phyloP scores from a whole-genome alignment of 768 basidiomycete genomes.

The Tylopilus sp. region DNA sequence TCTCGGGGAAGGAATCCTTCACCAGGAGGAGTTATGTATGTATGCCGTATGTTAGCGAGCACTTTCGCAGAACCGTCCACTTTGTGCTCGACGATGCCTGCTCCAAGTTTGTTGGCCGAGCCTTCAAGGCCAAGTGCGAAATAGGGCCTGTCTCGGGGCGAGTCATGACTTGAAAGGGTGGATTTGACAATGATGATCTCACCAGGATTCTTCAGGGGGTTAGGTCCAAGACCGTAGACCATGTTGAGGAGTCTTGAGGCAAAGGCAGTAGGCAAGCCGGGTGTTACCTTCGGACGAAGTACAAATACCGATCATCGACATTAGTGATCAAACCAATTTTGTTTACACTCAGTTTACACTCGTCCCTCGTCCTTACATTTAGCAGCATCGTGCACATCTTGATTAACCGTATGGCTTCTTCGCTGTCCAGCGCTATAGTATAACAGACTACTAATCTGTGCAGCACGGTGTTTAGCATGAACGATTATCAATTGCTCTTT shows the following conservation, averaged over 20 bases:
- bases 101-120: constrained; percentile 96
- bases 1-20: constrained; percentile 96
- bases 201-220: constrained; percentile 33
- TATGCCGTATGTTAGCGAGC: constrained; percentile 91
- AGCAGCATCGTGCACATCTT: too few relatives aligned
- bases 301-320: neutral
- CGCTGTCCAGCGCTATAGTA: too few relatives aligned
- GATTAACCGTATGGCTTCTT: too few relatives aligned
- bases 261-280: constrained; percentile 8
- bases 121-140: constrained; percentile 97
- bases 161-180: constrained; percentile 10
- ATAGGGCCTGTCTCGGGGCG: constrained; percentile 55
- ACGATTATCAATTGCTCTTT: too few relatives aligned
- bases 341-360: too few relatives aligned
- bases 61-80: constrained; percentile 71
- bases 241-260: constrained; percentile 16
- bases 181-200: constrained; percentile 14
- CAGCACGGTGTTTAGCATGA: too few relatives aligned
- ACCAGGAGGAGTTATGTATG: constrained; percentile 98
- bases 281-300: neutral
- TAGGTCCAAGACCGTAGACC: neutral
- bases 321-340: too few relatives aligned
- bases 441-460: too few relatives aligned
- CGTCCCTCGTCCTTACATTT: too few relatives aligned
- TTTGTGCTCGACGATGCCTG: constrained; percentile 84